phyloP scores from a whole-genome alignment of 2,329 filamentous ascomycete genomes.

The Colletotrichum chlorophyti region DNA sequence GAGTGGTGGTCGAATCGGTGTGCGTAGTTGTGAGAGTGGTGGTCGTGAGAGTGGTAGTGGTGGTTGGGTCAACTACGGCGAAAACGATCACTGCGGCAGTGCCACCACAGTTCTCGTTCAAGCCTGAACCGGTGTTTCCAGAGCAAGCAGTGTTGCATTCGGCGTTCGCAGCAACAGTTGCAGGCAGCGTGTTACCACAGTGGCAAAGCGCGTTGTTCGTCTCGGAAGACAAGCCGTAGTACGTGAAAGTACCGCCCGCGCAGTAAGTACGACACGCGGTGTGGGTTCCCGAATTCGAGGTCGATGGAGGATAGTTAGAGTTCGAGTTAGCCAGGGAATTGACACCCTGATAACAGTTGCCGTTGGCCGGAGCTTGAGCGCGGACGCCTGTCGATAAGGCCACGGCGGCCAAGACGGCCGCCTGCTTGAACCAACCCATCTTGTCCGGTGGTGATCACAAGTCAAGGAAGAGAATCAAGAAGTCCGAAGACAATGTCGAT shows the following conservation, averaged over 20 bases:
- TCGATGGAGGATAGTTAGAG: too few species aligned
- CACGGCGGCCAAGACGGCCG: conserved; percentile 4
- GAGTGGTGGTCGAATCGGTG: background rate
- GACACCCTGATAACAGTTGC: background rate
- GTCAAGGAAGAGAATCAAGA: background rate
- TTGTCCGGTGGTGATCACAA: background rate
- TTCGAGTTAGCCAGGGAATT: too few species aligned
- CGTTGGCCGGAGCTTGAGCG: background rate
- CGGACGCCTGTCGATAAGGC: background rate
- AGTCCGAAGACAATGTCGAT: background rate
- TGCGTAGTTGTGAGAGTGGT: background rate
- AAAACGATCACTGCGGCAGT: background rate
- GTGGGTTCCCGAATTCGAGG: background rate
- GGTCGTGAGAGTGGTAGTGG: background rate
- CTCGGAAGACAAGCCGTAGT: too few species aligned
- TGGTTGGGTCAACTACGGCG: background rate
- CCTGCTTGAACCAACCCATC: conserved; percentile 17
- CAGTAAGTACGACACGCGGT: background rate
- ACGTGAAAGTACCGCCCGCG: background rate
- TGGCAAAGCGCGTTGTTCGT: too few species aligned
- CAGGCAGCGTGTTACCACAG: too few species aligned
- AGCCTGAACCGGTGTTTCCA: background rate
- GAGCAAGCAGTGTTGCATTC: background rate
- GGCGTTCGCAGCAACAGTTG: too few species aligned
- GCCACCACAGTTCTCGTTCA: background rate